These are phyloP conservation scores for Bipolaris bicolor DNA, from an alignment of 2,329 filamentous ascomycete genomes.

Conservation along the genomic window DNA sequence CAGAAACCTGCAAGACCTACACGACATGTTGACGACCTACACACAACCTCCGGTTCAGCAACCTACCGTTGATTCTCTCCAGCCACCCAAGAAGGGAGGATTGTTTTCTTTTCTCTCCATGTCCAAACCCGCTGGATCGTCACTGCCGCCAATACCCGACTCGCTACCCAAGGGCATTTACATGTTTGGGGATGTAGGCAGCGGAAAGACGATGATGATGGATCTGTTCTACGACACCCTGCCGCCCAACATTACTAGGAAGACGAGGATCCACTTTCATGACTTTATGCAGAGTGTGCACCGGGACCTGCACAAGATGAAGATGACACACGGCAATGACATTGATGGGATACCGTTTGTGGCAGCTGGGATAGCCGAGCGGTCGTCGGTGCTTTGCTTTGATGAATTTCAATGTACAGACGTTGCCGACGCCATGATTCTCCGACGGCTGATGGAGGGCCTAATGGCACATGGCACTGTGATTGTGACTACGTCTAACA, in stretches of 20 bases:
- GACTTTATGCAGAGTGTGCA: conserved; percentile 99
- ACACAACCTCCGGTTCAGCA: conserved; percentile 74
- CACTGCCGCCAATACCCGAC: conserved; percentile 64
- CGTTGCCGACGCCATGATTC: conserved; percentile 97
- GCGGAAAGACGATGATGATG: conserved; percentile 99
- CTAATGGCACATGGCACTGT: conserved; percentile 98
- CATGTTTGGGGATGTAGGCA: conserved; percentile 94
- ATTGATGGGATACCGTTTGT: conserved; percentile 90
- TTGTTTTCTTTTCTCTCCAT: conserved; percentile 69
- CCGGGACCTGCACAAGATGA: conserved; percentile 85
- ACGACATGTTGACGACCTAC: conserved; percentile 80
- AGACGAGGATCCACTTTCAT: conserved; percentile 96
- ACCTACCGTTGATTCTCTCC: conserved; percentile 74
- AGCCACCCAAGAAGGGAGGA: conserved; percentile 58
- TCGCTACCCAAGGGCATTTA: conserved; percentile 87
- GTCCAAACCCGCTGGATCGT: conserved; percentile 46
- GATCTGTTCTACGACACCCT: conserved; percentile 96
- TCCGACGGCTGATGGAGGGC: conserved; percentile 83
- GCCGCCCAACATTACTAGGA: conserved; percentile 76
- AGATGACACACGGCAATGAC: conserved; percentile 86
- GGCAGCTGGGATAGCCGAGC: conserved; percentile 89
- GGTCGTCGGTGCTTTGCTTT: conserved; percentile 88
- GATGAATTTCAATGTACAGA: conserved; percentile 99
- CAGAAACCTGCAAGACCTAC: conserved; percentile 83
- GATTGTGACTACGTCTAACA: conserved; percentile 92